Evolutionary conservation across 1,284 basidiomycete species (phyloP).

Genomic region (Meripilus lineatus): DNA sequence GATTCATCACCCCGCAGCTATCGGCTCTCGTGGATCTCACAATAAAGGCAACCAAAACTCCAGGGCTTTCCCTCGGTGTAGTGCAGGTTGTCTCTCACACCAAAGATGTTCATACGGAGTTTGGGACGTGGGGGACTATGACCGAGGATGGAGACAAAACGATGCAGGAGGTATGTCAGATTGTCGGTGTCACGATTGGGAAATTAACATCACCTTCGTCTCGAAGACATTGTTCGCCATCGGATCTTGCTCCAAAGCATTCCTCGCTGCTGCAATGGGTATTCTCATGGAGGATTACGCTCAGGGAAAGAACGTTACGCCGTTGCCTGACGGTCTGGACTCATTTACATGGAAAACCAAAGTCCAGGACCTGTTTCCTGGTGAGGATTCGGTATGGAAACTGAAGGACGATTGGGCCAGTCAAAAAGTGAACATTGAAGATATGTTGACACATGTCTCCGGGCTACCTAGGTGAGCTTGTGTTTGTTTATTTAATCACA

Average conservation of each 20-base stretch:
- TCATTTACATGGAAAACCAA: slow-evolving; percentile 34
- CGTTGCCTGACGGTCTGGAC: slow-evolving; percentile 21
- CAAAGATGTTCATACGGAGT: background rate
- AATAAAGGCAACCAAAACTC: background rate
- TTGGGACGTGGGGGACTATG: slow-evolving; percentile 2
- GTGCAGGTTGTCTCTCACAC: slow-evolving; percentile 2
- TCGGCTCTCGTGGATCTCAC: background rate
- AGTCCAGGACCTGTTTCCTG: slow-evolving; percentile 33
- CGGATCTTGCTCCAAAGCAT: slow-evolving; percentile 43
- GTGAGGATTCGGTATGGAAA: slow-evolving; percentile 35
- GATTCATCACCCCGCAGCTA: background rate
- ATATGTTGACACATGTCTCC: slow-evolving; percentile 29
- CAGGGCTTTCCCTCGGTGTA: slow-evolving; percentile 1
- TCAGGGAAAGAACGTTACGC: slow-evolving; percentile 23
- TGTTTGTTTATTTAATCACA: slow-evolving; percentile 7
- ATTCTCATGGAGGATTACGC: slow-evolving; percentile 31
- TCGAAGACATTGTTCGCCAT: slow-evolving; percentile 39
- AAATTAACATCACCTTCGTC: too few relatives aligned
- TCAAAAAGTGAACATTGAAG: slow-evolving; percentile 31
- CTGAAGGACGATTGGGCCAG: slow-evolving; percentile 32
- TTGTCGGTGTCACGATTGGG: too few relatives aligned
- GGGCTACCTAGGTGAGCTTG: slow-evolving; percentile 34
- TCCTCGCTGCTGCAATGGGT: slow-evolving; percentile 33
- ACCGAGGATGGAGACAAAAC: slow-evolving; percentile 4
- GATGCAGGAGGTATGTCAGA: slow-evolving; percentile 6